Conservation (phyloP, 495 filamentous ascomycete genomes). For the Aspergillus taichungensis region DNA sequence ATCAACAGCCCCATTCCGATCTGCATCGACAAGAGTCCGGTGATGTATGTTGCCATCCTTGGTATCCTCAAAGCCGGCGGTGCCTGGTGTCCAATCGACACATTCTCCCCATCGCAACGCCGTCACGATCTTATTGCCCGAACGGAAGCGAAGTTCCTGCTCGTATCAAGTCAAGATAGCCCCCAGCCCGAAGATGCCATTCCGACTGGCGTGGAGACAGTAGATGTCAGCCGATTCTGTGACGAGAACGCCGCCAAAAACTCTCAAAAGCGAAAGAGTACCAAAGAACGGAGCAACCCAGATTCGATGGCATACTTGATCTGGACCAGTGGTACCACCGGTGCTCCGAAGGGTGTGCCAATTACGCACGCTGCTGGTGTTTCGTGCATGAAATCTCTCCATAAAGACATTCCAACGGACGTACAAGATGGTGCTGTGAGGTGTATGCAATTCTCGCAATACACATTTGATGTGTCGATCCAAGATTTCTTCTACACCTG, state of each 20-base stretch:
- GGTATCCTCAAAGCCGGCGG: constrained; percentile 62
- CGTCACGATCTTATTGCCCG: constrained; percentile 28
- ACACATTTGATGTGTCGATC: constrained; percentile 32
- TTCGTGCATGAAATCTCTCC: constrained; percentile 24
- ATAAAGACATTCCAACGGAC: constrained; percentile 20
- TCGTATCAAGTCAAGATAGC: constrained; percentile 17
- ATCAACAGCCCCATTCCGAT: constrained; percentile 52
- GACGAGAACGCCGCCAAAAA: not conserved
- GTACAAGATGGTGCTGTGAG: constrained; percentile 15
- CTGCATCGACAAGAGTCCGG: constrained; percentile 73
- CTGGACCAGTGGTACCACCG: constrained; percentile 79
- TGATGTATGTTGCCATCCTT: constrained; percentile 68
- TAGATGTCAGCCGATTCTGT: constrained; percentile 17
- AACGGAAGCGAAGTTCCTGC: constrained; percentile 15
- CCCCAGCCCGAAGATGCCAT: constrained; percentile 15
- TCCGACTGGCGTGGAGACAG: constrained; percentile 14
- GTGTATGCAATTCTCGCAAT: constrained; percentile 31
- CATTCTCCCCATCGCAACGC: constrained; percentile 23
- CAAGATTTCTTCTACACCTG: constrained; percentile 35
- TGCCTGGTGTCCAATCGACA: constrained; percentile 33
- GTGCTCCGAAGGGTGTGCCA: constrained; percentile 59
- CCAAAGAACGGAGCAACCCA: constrained; percentile 7
- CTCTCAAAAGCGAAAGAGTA: not conserved
- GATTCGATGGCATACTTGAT: constrained; percentile 58
- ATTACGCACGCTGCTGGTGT: constrained; percentile 30